Evolutionary conservation across 306 rosid species (phyloP), one percentile per base, ranked within the genome.

Genomic region (Biancaea sappan): DNA sequence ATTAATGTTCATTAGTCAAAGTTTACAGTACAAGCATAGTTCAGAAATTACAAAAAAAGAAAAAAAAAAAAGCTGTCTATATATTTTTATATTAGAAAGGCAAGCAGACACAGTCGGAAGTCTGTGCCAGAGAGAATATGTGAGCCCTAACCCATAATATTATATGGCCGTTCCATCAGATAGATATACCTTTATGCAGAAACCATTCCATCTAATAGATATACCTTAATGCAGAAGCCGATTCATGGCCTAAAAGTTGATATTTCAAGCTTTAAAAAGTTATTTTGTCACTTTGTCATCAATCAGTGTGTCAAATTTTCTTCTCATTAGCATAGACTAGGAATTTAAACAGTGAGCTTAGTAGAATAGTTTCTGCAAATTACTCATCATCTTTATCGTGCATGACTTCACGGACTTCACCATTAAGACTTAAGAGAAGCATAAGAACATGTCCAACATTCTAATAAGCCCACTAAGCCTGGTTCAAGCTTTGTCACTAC

Each of bases 121-220:
- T 28, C 16, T 21, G 19, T 13, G 54, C 53, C 21, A 73, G 2
- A 22, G 24, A n/a, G 21, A 29, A 62, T 8, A 47, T 11, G 37
- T 21, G 50, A 19, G 22, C 21, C 38, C 28, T n/a, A 59, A 44
- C 22, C 28, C 11, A 26, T n/a, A 32, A 19, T 28, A 22, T 26
- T 46, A 32, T 6, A 15, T 48, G 6, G 51, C 13, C 69, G 50
- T 21, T 48, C 9, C 21, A 0, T 37, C 34, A 11, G 50, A 21
- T 19, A 74, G 28, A 48, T 63, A 63, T 29, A 60, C 25, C 32
- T 73, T 4, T 60, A 31, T 21, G 70, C 51, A 18, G 22, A 73
- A 61, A 37, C 16, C 46, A 46, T 43, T 28, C 21, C 25, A 19
- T 32, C n/a, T n/a, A n/a, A 21, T 19, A 74, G 28, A 48, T 63